Evolutionary conservation across 768 basidiomycete genomes (phyloP), one percentile per base, ranked within the genome.

Genomic region (Psilocybe tampanensis): DNA sequence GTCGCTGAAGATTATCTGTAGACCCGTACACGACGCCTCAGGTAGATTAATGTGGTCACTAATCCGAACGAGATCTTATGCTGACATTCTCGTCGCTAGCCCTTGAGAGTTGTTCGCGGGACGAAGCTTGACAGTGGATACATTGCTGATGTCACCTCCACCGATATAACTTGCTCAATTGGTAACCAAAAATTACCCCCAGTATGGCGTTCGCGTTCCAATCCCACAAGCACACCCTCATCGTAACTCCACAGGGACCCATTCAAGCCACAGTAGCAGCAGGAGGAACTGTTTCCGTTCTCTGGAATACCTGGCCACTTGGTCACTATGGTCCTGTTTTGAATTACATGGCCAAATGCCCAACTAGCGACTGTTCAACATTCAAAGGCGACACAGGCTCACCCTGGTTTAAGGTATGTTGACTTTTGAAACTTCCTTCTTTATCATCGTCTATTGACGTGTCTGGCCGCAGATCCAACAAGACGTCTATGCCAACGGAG

Each of bases 381-480:
- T 74, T 58, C 55, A 75, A 74, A 57, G 74, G 66, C 18, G 73
- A 76, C 49, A 64, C 65, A 13, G 74, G 74, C 2, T 66, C 73
- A 6, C 73, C 74, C 17, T 76, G 74, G 74, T 73, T 76, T 64
- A 76, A 76, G 72, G 73, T 70, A 61, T 3, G 19, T 22, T 3
- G n/a, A n/a, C n/a, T n/a, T n/a, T n/a, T n/a, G n/a, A n/a, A n/a
- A n/a, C n/a, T n/a, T n/a, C n/a, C n/a, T n/a, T n/a, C n/a, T n/a
- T n/a, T n/a, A n/a, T n/a, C n/a, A n/a, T n/a, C n/a, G n/a, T n/a
- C n/a, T n/a, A n/a, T n/a, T n/a, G n/a, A n/a, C n/a, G n/a, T n/a
- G n/a, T n/a, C n/a, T n/a, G n/a, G n/a, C n/a, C n/a, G n/a, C n/a
- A 75, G 74, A 72, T 74, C 44, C 72, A 73, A 59, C 74, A 75